Evolutionary conservation across 805 yeast genomes (phyloP).

Genomic region (Blastobotrys attinorum): DNA sequence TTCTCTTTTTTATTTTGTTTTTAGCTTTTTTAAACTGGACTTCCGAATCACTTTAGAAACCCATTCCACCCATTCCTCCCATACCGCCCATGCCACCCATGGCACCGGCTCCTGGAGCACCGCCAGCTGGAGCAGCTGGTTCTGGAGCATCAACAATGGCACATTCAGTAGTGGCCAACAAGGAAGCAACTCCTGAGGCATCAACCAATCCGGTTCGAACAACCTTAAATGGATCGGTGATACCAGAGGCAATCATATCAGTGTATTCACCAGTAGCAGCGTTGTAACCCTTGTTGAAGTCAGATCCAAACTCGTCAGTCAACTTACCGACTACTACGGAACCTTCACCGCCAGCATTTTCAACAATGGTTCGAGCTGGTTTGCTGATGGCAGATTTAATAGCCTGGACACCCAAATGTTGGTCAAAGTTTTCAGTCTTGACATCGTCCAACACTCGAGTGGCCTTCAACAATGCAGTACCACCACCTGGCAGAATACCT

Average conservation of each 20-base stretch:
- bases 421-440: slow-evolving; percentile 84
- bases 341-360: slow-evolving; percentile 97
- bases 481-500: slow-evolving; percentile 99
- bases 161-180: slow-evolving; percentile 96
- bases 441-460: slow-evolving; percentile 63
- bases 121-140: slow-evolving; percentile 55
- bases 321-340: slow-evolving; percentile 93
- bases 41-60: no score
- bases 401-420: slow-evolving; percentile 89
- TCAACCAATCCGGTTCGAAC: slow-evolving; percentile 93
- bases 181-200: slow-evolving; percentile 95
- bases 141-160: slow-evolving; percentile 92
- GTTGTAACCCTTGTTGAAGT: slow-evolving; percentile 87
- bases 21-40: no score
- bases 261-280: slow-evolving; percentile 88
- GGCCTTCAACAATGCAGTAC: slow-evolving; percentile 95
- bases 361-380: slow-evolving; percentile 93
- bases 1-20: no score
- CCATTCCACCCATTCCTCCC: slow-evolving; percentile 32
- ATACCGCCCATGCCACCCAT: slow-evolving; percentile 34
- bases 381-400: slow-evolving; percentile 87
- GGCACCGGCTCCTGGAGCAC: slow-evolving; percentile 47
- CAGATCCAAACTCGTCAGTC: slow-evolving; percentile 44
- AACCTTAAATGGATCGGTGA: slow-evolving; percentile 97
- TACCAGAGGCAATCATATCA: slow-evolving; percentile 95